Conservation (phyloP, 257 asterid genomes). For the Anisodus acutangulus region DNA sequence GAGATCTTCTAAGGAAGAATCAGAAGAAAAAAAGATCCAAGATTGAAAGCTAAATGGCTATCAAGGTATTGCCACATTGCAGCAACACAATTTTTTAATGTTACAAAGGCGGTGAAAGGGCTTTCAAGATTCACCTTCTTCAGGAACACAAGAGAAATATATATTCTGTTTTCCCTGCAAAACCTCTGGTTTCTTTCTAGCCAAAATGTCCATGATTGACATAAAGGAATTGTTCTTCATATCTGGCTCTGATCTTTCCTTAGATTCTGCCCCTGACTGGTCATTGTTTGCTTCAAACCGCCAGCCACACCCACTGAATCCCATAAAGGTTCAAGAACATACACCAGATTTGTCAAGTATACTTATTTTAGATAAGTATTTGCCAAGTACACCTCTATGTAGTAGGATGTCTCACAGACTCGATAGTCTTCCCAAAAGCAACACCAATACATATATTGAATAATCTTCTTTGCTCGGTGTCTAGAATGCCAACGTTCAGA, state of each 20-base stretch:
- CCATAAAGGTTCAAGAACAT: not conserved
- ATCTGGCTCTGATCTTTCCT: not conserved
- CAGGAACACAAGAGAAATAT: not conserved
- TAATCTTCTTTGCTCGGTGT: not conserved
- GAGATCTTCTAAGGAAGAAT: not conserved
- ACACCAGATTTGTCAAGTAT: not conserved
- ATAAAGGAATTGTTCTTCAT: not conserved
- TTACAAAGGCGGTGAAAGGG: too few species aligned
- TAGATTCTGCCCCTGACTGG: not conserved
- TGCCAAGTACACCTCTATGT: not conserved
- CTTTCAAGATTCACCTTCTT: too few species aligned
- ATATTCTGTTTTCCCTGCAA: conserved; percentile 14
- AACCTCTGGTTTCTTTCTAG: conserved; percentile 12
- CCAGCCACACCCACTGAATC: not conserved
- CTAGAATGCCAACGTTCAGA: too few species aligned
- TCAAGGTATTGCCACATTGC: not conserved
- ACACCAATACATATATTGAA: not conserved
- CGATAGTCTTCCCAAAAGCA: conserved; percentile 4
- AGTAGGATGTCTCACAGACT: not conserved
- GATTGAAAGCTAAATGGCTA: not conserved
- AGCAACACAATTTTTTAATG: conserved; percentile 3
- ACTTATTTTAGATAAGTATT: not conserved
- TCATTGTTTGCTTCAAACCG: not conserved
- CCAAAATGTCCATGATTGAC: not conserved
- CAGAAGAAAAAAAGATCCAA: not conserved